Evolutionary conservation across 2,329 filamentous ascomycete genomes (phyloP).

Genomic region (Ascochyta fabae): DNA sequence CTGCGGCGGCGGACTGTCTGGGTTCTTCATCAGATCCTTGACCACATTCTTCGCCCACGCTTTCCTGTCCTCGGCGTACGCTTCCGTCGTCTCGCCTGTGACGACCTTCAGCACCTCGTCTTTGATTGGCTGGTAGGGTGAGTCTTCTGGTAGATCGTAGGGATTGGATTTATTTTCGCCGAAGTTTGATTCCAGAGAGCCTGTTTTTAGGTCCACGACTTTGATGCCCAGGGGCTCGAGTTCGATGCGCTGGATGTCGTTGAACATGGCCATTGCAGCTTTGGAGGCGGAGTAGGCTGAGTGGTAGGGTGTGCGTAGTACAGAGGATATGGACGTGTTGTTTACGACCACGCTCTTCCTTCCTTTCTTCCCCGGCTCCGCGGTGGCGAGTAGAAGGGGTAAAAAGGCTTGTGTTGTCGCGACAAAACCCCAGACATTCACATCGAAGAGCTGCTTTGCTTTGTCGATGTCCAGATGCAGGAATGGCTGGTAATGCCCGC

Average conservation of each 20-base stretch:
- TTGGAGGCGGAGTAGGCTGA: conserved; percentile 47
- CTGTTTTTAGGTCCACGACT: conserved; percentile 31
- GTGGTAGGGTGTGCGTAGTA: conserved; percentile 15
- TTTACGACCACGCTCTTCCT: conserved; percentile 14
- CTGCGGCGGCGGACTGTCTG: conserved; percentile 10
- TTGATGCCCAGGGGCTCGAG: conserved; percentile 29
- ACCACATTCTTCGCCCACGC: conserved; percentile 20
- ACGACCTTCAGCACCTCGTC: conserved; percentile 15
- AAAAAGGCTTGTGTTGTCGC: conserved; percentile 49
- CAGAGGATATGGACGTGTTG: conserved; percentile 16
- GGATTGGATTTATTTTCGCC: conserved; percentile 12
- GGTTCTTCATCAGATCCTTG: conserved; percentile 16
- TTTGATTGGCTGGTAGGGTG: conserved; percentile 14
- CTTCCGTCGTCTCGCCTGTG: conserved; percentile 11
- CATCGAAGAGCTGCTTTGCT: conserved; percentile 21
- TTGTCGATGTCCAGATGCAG: conserved; percentile 26
- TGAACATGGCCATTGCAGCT: conserved; percentile 44
- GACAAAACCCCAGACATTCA: conserved; percentile 53
- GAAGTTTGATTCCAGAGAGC: conserved; percentile 21
- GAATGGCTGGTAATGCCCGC: conserved; percentile 42
- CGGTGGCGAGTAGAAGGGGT: conserved; percentile 22
- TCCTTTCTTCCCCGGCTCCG: conserved; percentile 4
- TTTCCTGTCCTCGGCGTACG: conserved; percentile 14
- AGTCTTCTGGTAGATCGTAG: conserved; percentile 8
- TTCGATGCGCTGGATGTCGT: conserved; percentile 30